Percentiles rank a stretch among this genome's conserved stretches.
Conservation (phyloP, 2,329 filamentous ascomycete species). For the Exophiala sp. region DNA sequence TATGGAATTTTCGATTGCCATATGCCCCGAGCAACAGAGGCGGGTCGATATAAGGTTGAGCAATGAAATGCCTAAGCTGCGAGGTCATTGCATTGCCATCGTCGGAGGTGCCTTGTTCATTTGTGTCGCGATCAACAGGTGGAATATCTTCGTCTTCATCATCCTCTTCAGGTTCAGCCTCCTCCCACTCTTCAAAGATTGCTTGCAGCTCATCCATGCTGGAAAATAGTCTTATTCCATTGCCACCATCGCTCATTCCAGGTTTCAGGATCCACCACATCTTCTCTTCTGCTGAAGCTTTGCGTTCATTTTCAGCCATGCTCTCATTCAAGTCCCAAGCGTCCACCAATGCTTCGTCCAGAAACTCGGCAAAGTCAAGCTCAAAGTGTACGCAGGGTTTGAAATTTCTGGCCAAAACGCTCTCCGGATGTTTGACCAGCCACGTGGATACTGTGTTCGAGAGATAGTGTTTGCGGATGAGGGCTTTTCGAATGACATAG, state of each 20-base stretch:
- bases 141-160: slow-evolving; percentile 42
- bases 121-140: slow-evolving; percentile 27
- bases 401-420: slow-evolving; percentile 62
- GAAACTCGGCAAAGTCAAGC: slow-evolving; percentile 91
- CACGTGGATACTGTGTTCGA: slow-evolving; percentile 77
- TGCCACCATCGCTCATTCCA: slow-evolving; percentile 92
- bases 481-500: slow-evolving; percentile 90
- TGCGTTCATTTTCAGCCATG: slow-evolving; percentile 60
- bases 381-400: slow-evolving; percentile 81
- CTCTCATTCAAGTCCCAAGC: slow-evolving; percentile 80
- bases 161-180: slow-evolving; percentile 57
- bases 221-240: slow-evolving; percentile 85
- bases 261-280: slow-evolving; percentile 99
- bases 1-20: slow-evolving; percentile 82
- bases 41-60: slow-evolving; percentile 87
- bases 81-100: slow-evolving; percentile 66
- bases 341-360: slow-evolving; percentile 88
- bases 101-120: not conserved
- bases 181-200: slow-evolving; percentile 92
- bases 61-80: slow-evolving; percentile 91
- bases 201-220: slow-evolving; percentile 73
- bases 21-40: slow-evolving; percentile 64
- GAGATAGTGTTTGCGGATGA: slow-evolving; percentile 94
- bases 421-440: slow-evolving; percentile 73
- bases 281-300: slow-evolving; percentile 37